A percentile compares a stretch with the other conserved stretches of the same genome.
These are phyloP conservation scores for Hymenoscyphus infarciens DNA, from an alignment of 2,329 filamentous ascomycete genomes.

Conservation along the genomic window DNA sequence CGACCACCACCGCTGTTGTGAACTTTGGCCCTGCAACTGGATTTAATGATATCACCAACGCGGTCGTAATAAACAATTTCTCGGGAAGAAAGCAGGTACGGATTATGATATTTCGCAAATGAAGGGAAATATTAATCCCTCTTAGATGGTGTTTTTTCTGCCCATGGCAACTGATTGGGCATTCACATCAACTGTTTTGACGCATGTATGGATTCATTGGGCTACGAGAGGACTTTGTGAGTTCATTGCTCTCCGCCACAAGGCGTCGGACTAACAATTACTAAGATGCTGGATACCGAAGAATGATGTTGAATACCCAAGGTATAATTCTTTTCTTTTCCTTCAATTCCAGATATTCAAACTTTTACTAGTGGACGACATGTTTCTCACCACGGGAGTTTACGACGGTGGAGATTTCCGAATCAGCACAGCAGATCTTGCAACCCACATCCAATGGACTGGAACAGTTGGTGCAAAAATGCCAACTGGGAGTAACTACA, in stretches of 20 bases:
- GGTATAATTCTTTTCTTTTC: constrained; percentile 1
- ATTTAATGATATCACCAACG: constrained; percentile 42
- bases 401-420: constrained; percentile 47
- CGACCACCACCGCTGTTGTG: constrained; percentile 52
- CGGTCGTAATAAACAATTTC: constrained; percentile 58
- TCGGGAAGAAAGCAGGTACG: constrained; percentile 51
- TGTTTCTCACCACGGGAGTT: constrained; percentile 49
- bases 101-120: neutral
- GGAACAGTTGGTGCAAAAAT: constrained; percentile 39
- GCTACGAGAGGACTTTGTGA: constrained; percentile 23
- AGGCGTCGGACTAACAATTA: constrained; percentile 1
- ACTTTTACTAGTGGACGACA: constrained; percentile 48
- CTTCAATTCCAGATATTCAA: neutral
- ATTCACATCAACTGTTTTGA: constrained; percentile 27
- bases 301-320: constrained; percentile 23
- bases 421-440: constrained; percentile 43
- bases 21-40: constrained; percentile 45
- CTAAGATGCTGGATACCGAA: constrained; percentile 19
- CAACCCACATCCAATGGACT: constrained; percentile 42
- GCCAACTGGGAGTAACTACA: constrained; percentile 49
- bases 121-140: neutral
- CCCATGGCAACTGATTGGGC: constrained; percentile 43
- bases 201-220: constrained; percentile 26
- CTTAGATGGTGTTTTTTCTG: constrained; percentile 55
- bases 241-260: neutral